Evolutionary conservation across 176 grass and related monocot species (phyloP), one percentile per base, ranked within the genome.

Genomic region (Avena atlantica): DNA sequence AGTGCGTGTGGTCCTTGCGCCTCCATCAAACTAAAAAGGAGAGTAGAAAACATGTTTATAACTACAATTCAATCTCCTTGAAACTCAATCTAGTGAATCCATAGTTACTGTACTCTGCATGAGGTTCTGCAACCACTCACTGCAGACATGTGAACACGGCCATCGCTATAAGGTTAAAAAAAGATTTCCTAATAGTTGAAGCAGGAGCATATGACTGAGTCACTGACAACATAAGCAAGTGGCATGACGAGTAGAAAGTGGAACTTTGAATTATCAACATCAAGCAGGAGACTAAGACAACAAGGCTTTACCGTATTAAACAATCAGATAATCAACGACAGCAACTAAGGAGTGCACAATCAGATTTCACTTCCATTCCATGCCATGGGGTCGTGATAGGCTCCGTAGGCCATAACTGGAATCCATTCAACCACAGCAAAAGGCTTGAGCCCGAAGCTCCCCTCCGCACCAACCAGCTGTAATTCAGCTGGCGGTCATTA

Each of bases 11-110:
- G 61, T 77, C 61, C 53, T 91, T 52, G 60, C 86, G 69, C 49
- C 82, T 63, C 82, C 86, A 85, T 88, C 75, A 24, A 77, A 74
- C 89, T 91, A 24, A 51, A 88, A 70, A 88, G 9, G 15, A 63
- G 23, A 85, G 62, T 42, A 69, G 5, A 81, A n/a, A 27, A 63
- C 52, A 81, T 53, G 76, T 57, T 81, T 23, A 45, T 6, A 52
- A 8, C 6, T 71, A 40, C 62, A 60, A 68, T 79, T 80, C 36
- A 76, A 42, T 59, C 14, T 25, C 20, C 9, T 53, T 37, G 62
- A 31, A 68, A 59, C 69, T 83, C 44, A 78, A 31, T 78, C 8
- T 21, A 21, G 21, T 23, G 16, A 76, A 27, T 61, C 70, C 61
- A 20, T 11, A 77, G 62, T 17, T 27, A 53, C 9, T 79, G 16